Percentiles rank a stretch among this genome's conserved stretches.
Conservation (phyloP, 352 stramenopile genomes). For the Phytophthora foliorum region DNA sequence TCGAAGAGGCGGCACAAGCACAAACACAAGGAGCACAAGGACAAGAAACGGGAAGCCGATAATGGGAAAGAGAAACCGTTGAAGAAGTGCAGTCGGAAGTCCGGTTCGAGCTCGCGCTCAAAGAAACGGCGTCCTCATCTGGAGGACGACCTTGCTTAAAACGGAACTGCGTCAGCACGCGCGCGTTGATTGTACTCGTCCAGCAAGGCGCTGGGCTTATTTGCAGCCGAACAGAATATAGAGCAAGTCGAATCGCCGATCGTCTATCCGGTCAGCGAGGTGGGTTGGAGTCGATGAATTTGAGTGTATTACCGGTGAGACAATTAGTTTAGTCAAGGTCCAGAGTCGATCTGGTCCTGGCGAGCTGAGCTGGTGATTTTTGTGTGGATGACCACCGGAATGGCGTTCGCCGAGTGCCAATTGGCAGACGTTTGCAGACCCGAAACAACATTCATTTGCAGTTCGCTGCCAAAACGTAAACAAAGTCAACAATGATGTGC, state of each 20-base stretch:
- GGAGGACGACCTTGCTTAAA: constrained; percentile 27
- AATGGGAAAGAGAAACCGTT: constrained; percentile 22
- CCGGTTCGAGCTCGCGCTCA: constrained; percentile 30
- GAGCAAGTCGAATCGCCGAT: constrained; percentile 2
- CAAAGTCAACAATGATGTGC: too few species aligned
- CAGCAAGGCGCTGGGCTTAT: constrained; percentile 9
- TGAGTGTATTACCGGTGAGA: background rate
- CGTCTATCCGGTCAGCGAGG: constrained; percentile 2
- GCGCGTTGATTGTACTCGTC: background rate
- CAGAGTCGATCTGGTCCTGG: background rate
- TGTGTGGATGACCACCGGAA: constrained; percentile 5
- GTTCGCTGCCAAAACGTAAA: background rate
- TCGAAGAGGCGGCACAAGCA: constrained; percentile 34
- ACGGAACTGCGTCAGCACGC: constrained; percentile 2
- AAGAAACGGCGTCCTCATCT: constrained; percentile 27
- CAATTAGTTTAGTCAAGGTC: constrained; percentile 16
- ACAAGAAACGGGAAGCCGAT: constrained; percentile 27
- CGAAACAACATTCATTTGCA: constrained; percentile 6
- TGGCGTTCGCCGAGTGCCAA: background rate
- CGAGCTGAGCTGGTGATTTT: too few species aligned
- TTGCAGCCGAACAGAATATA: constrained; percentile 19
- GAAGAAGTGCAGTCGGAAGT: constrained; percentile 41
- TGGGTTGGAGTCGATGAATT: background rate
- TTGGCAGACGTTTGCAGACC: constrained; percentile 3
- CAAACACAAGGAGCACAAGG: constrained; percentile 46